Conservation (phyloP, 1,284 basidiomycete species). For the Ustilago shanxiensis region DNA sequence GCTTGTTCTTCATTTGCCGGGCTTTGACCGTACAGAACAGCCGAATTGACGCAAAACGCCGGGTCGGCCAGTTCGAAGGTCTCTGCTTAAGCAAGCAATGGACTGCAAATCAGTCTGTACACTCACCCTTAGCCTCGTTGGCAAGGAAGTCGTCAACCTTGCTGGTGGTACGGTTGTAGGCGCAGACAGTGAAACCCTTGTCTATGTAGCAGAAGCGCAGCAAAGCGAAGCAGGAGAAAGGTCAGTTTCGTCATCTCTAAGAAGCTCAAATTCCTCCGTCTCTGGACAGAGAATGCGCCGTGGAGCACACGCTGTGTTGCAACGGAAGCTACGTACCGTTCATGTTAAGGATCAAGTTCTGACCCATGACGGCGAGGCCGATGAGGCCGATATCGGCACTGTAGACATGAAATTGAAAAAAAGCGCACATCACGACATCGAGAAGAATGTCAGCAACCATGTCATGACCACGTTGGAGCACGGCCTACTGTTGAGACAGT, state of each 20-base stretch:
- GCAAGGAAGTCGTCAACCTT: conserved; percentile 96
- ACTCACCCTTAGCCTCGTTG: conserved; percentile 94
- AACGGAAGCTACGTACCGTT: conserved; percentile 63
- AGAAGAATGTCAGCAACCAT: conserved; percentile 13
- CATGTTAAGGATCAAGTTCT: conserved; percentile 70
- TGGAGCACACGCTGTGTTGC: not conserved
- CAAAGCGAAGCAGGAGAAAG: not conserved
- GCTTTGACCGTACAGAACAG: not conserved
- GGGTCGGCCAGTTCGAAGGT: not conserved
- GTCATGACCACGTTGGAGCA: not conserved
- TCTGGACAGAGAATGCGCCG: not conserved
- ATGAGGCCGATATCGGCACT: conserved; percentile 70
- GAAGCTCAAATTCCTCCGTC: not conserved
- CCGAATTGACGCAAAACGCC: not conserved
- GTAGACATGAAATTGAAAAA: conserved; percentile 1
- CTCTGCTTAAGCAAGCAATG: not conserved
- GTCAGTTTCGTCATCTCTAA: conserved; percentile 9
- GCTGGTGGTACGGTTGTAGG: conserved; percentile 95
- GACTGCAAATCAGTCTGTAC: conserved; percentile 24
- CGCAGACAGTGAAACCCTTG: conserved; percentile 97
- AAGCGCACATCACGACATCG: not conserved
- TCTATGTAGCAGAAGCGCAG: conserved; percentile 72
- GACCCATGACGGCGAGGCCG: conserved; percentile 70
- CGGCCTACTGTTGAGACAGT: not conserved
- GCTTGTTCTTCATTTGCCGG: not conserved